These are phyloP conservation scores for Pachyrhizus erosus DNA, from an alignment of 306 rosid species.

Conservation along the genomic window DNA sequence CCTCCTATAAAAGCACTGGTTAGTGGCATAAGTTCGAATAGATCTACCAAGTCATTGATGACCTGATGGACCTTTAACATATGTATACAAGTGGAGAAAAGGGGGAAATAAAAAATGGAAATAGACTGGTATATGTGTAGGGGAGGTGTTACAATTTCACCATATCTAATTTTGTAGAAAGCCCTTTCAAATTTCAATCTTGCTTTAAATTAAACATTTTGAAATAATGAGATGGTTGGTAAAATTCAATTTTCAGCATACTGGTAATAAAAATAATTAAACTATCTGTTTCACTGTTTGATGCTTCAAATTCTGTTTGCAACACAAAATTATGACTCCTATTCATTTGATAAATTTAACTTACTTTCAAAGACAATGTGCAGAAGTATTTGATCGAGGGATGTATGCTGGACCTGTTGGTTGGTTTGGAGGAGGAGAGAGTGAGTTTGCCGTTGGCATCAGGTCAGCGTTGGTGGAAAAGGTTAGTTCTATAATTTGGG, in stretches of 20 bases:
- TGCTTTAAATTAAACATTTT: not conserved
- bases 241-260: not conserved
- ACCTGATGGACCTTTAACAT: not conserved
- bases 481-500: conserved; percentile 54
- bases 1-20: not conserved
- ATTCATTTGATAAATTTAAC: conserved; percentile 15
- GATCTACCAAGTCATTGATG: not conserved
- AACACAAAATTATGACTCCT: conserved; percentile 14
- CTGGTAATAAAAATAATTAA: not conserved
- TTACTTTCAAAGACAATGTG: conserved; percentile 30
- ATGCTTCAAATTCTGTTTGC: conserved; percentile 32
- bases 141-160: not conserved
- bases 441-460: conserved; percentile 97
- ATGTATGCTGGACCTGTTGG: conserved; percentile 99
- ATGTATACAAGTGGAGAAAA: not conserved
- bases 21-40: not conserved
- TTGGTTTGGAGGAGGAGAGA: conserved; percentile 98
- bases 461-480: conserved; percentile 89
- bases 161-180: not conserved
- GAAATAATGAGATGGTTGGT: conserved; percentile 16
- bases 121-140: not conserved
- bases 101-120: not conserved
- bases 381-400: conserved; percentile 94
- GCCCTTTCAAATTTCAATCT: not conserved
- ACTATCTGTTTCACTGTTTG: not conserved